Conservation (phyloP, 192 early-diverging fungal genomes). For the Powellomyces hirtus region DNA sequence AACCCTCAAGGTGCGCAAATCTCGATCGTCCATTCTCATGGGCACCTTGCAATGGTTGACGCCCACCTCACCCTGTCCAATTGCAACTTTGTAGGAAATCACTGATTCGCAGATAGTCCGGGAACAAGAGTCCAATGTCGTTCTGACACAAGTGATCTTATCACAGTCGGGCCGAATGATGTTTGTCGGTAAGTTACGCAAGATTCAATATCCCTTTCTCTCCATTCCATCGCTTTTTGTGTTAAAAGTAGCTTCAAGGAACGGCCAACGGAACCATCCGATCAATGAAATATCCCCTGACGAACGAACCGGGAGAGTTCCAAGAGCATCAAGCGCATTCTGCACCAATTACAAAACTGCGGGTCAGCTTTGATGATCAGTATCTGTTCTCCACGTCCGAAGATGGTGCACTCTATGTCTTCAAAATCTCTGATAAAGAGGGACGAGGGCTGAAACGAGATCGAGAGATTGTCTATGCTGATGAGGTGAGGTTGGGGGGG, state of each 20-base stretch:
- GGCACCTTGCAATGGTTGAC: not conserved
- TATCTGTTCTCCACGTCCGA: slow-evolving; percentile 56
- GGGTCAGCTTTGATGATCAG: slow-evolving; percentile 58
- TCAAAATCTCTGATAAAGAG: slow-evolving; percentile 57
- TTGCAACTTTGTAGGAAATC: slow-evolving; percentile 45
- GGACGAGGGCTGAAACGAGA: slow-evolving; percentile 47
- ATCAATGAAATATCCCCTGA: slow-evolving; percentile 57
- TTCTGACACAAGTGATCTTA: slow-evolving; percentile 53
- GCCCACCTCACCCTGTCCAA: not conserved
- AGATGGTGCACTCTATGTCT: slow-evolving; percentile 58
- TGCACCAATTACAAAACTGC: slow-evolving; percentile 49
- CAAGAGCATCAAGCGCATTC: slow-evolving; percentile 63
- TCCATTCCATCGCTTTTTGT: not conserved
- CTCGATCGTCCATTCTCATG: not conserved
- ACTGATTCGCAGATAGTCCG: slow-evolving; percentile 55
- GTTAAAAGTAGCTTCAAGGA: slow-evolving; percentile 23
- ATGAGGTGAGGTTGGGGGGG: slow-evolving; percentile 51
- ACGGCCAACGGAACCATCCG: slow-evolving; percentile 53
- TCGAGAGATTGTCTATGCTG: slow-evolving; percentile 54
- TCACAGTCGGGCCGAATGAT: slow-evolving; percentile 64
- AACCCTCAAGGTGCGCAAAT: slow-evolving; percentile 45
- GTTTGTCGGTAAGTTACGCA: slow-evolving; percentile 45
- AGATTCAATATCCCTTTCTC: not conserved
- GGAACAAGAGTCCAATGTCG: slow-evolving; percentile 51
- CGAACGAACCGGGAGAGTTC: slow-evolving; percentile 42